Percentiles rank a stretch among this genome's conserved stretches.
phyloP scores from a whole-genome alignment of 805 yeast genomes.

The Hanseniaspora pseudoguilliermondii region DNA sequence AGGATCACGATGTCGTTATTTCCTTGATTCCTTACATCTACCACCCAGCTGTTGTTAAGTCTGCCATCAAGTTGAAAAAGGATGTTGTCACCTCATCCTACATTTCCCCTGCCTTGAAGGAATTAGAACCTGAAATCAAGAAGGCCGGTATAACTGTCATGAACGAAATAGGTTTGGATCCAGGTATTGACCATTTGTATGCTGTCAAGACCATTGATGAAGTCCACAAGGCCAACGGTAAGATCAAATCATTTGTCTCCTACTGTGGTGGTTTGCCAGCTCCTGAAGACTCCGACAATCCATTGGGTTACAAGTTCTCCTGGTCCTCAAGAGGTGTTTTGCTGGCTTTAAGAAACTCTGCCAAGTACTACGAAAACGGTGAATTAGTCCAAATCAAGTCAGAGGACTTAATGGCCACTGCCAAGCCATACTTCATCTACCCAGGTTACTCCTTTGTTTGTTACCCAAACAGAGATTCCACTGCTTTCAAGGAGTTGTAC shows the following conservation, averaged over 20 bases:
- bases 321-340: constrained; percentile 98
- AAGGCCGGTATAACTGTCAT: constrained; percentile 93
- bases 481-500: constrained; percentile 83
- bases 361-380: constrained; percentile 81
- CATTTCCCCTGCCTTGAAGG: constrained; percentile 81
- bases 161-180: constrained; percentile 98
- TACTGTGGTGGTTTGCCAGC: constrained; percentile 99
- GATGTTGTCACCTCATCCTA: constrained; percentile 94
- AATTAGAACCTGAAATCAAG: constrained; percentile 72
- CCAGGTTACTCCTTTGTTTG: constrained; percentile 92
- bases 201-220: constrained; percentile 97
- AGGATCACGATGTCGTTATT: constrained; percentile 72
- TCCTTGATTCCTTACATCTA: constrained; percentile 92
- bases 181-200: constrained; percentile 96
- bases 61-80: constrained; percentile 81
- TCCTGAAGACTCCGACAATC: constrained; percentile 94
- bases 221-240: constrained; percentile 82
- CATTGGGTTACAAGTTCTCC: constrained; percentile 95
- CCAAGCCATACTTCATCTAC: constrained; percentile 87
- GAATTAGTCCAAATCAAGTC: constrained; percentile 65
- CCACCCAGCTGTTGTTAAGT: constrained; percentile 85
- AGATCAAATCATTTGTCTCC: constrained; percentile 83
- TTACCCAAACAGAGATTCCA: constrained; percentile 97
- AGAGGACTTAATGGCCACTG: constrained; percentile 87
- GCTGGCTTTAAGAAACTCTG: constrained; percentile 87